phyloP scores from a whole-genome alignment of 208 protist species.

The Crithidia thermophila region DNA sequence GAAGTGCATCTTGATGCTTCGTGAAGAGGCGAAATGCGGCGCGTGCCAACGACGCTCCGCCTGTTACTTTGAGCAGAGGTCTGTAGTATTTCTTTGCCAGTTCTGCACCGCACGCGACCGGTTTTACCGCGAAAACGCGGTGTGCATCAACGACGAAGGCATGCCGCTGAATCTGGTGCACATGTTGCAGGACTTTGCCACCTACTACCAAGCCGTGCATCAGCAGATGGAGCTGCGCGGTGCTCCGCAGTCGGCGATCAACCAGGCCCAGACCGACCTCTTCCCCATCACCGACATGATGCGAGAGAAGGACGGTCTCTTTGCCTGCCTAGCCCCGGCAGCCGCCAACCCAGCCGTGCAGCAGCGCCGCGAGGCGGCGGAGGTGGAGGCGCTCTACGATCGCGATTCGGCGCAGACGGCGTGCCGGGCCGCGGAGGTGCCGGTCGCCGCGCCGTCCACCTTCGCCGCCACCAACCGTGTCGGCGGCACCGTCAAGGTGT shows the following conservation, averaged over 20 bases:
- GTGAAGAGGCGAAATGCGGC: constrained; percentile 53
- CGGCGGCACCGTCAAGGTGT: not conserved
- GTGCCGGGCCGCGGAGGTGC: not conserved
- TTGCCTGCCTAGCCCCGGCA: constrained; percentile 24
- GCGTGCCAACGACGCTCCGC: constrained; percentile 61
- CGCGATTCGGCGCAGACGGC: not conserved
- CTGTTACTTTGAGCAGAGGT: constrained; percentile 68
- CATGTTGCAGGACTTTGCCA: constrained; percentile 51
- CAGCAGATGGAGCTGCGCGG: constrained; percentile 48
- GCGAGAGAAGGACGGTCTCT: constrained; percentile 32
- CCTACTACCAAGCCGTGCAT: constrained; percentile 40
- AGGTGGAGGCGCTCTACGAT: not conserved
- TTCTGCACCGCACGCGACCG: constrained; percentile 81
- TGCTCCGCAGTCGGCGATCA: constrained; percentile 41
- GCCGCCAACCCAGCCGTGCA: not conserved
- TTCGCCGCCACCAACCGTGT: constrained; percentile 13
- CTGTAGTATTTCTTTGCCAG: constrained; percentile 74
- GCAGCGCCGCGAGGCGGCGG: not conserved
- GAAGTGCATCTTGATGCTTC: constrained; percentile 45
- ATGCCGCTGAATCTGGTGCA: constrained; percentile 50
- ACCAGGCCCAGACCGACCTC: constrained; percentile 31
- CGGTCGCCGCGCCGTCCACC: constrained; percentile 17
- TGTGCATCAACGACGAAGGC: constrained; percentile 87
- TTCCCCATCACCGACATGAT: constrained; percentile 37
- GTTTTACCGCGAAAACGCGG: constrained; percentile 77